These are phyloP conservation scores for Thelephora terrestris DNA, from an alignment of 1,284 basidiomycete species.

Conservation along the genomic window DNA sequence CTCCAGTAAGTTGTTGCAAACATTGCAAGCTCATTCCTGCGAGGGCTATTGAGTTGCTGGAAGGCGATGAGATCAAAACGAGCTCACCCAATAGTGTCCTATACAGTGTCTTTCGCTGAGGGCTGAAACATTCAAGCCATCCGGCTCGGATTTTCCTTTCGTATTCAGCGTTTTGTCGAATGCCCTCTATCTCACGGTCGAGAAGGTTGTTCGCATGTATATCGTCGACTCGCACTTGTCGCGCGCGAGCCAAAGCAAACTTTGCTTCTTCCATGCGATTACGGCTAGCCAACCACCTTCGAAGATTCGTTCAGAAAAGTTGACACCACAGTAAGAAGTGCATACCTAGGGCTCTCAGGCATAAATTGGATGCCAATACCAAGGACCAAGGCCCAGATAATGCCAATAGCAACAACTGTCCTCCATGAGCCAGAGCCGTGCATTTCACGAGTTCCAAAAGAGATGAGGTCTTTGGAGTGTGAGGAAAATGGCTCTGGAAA, in stretches of 20 bases:
- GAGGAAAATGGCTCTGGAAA: not conserved
- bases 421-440: constrained; percentile 49
- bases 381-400: constrained; percentile 61
- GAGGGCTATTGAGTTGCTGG: not conserved
- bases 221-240: constrained; percentile 38
- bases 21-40: constrained; percentile 56
- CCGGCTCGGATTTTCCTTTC: constrained; percentile 36
- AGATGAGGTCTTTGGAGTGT: constrained; percentile 38
- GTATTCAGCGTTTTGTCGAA: constrained; percentile 35
- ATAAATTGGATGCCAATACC: constrained; percentile 63
- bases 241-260: constrained; percentile 40
- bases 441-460: constrained; percentile 44
- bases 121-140: constrained; percentile 55
- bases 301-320: not conserved
- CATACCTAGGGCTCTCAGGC: constrained; percentile 60
- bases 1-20: constrained; percentile 70
- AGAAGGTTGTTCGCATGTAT: constrained; percentile 35
- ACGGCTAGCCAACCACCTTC: constrained; percentile 45
- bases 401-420: constrained; percentile 57
- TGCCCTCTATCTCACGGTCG: constrained; percentile 41
- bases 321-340: constrained; percentile 1
- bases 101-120: constrained; percentile 44
- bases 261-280: constrained; percentile 45
- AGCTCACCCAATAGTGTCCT: constrained; percentile 43
- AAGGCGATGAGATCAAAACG: not conserved